Base-by-base conservation (phyloP, 139 green algal species). In the Coelastrella sp. region DNA sequence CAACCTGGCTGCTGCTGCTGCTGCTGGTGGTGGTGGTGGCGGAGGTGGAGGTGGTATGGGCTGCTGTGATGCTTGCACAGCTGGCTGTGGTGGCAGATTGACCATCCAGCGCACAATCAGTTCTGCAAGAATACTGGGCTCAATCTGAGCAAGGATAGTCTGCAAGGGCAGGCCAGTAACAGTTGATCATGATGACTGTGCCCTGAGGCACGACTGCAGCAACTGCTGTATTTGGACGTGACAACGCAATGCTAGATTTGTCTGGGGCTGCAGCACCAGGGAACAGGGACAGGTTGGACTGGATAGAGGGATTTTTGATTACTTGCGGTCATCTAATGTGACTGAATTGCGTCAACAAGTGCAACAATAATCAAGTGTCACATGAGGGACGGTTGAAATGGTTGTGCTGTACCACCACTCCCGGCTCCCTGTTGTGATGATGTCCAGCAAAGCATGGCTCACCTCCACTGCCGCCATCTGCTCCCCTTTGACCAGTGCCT, bases 101-200 rank as follows among this genome's bases (percentile, higher is more conserved):
- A 75, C 58, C 90, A 95, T 90, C 79, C 89, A 92, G 22, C 85
- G 72, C 66, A 95, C 70, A 82, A 96, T 90, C 1, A 95, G 79
- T 72, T 96, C 94, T 10, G 94, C 94, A 19, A 96, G 84, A 89
- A 95, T 87, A 0, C 25, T 70, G 0, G 92, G 89, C 8, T 90
- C 66, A 56, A 96, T 83, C 12, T 80, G 63, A 20, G 60, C 75
- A 15, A 94, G 63, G 49, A 95, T 94, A 19, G 89, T 65, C 70
- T 92, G 78, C 17, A 75, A 25, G 19, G 25, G 49, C 76, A 82
- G 76, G 35, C 35, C 56, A 93, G 82, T 81, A 93, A 82, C 35
- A 76, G 83, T 27, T 49, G 3, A 49, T 49, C 35, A 49, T 49
- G 35, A 49, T 49, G 35, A 49, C 35, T 49, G 35, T 49, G 35